Evolutionary conservation across 2,329 filamentous ascomycete genomes (phyloP), one percentile per base, ranked within the genome.

Genomic region (Pochonia chlamydosporia): DNA sequence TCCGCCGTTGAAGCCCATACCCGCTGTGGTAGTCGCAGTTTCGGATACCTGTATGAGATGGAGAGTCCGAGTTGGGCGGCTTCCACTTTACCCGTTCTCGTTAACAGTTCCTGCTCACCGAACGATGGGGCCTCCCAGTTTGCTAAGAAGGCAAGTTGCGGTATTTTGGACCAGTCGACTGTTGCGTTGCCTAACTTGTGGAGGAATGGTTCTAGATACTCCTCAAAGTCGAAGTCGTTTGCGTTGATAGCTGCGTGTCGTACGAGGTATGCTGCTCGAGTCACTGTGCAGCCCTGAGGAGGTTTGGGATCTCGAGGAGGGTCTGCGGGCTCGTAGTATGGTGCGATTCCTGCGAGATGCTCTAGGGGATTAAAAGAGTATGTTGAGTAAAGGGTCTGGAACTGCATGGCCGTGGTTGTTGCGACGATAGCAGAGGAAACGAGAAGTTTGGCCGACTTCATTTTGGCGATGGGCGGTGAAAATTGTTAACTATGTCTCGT

Each of bases 1-100:
- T 84, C 80, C 0, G 82, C 81, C 0, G 79, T 82, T 6, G 78
- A 81, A 2, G 80, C 73, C 80, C 81, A 85, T 2, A 84, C 69
- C 42, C 73, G 73, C 49, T 69, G 66, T 0, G 81, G 81, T 5
- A 73, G 58, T 47, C 64, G 69, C 31, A 85, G 63, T 36, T 67
- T 63, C 0, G 75, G 75, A 55, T 85, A 85, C 42, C 79, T 70
- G 56, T 50, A 50, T 41, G 48, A 82, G 75, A 14, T 72, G 72
- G 16, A 85, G 63, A 47, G 79, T 71, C 81, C 82, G 10, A 85
- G 67, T 52, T 78, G 71, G 16, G 76, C 73, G 2, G 81, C 78
- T 59, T 84, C 79, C 4, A 83, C 67, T 51, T 72, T 71, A n/a
- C 82, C 81, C 16, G 81, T 73, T 14, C 77, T 70, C 11, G 81